Evolutionary conservation across 1,284 basidiomycete genomes (phyloP), one percentile per base, ranked within the genome.

Genomic region (Heterobasidion annosum): DNA sequence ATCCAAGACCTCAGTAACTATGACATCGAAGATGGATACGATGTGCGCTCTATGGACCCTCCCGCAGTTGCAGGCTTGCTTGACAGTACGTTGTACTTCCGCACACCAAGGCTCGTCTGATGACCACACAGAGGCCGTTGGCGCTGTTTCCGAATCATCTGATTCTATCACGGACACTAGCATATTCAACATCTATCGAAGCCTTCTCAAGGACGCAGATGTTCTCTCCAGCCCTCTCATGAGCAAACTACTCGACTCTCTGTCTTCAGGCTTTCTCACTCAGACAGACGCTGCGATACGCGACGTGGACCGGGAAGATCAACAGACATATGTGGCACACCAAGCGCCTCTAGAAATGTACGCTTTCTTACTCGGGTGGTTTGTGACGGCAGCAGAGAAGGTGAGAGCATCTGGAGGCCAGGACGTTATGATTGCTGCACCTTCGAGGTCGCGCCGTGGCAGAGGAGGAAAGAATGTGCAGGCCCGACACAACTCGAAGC

Each of bases 321-420:
- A 85, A 57, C 80, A 89, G 48, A 77, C 78, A 0, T 82, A 86
- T 56, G 72, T 81, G 60, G 67, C 76, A 0, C 91, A 93, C 70
- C 87, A 86, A 65, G 64, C 67, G 1, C 81, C 91, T 0, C 73
- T 97, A 50, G 94, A 97, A 67, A 85, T 88, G 74, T 96, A 91
- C 67, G 88, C 87, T 3, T 97, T 96, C 66, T 72, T 96, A 18
- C 68, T 96, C 8, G 77, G 85, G 59, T 96, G 92, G 92, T 93
- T 93, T 64, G 85, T 91, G 18, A 70, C 72, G 15, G 82, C 82
- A 0, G 87, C 84, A 1, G 91, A 95, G 68, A 86, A 85, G 59
- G 80, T 85, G 54, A 85, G 84, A 4, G 43, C 32, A 18, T 18
- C 52, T 16, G 78, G 75, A 2, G 79, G 78, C 10, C 82, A 81